These are phyloP conservation scores for Penicillium diatomitis DNA, from an alignment of 495 filamentous ascomycete genomes.

Conservation along the genomic window DNA sequence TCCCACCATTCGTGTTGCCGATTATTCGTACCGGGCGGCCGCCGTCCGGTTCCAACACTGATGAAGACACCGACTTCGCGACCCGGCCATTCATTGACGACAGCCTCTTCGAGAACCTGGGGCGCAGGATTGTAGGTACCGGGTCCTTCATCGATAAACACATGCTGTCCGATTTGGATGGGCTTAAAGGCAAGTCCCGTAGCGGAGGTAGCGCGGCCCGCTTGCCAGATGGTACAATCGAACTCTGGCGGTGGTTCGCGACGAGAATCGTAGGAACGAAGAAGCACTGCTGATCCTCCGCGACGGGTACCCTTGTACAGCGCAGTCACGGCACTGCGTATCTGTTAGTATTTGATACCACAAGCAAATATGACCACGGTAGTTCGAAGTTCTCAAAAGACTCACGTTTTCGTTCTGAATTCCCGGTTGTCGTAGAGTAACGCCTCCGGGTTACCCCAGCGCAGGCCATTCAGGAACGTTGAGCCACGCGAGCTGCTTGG, in stretches of 20 bases:
- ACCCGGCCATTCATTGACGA: conserved; percentile 88
- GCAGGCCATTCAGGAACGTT: conserved; percentile 33
- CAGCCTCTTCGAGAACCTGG: conserved; percentile 78
- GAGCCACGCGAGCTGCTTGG: conserved; percentile 26
- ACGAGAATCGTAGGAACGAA: conserved; percentile 90
- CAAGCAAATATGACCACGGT: background rate
- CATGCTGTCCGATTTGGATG: conserved; percentile 83
- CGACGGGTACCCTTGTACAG: conserved; percentile 73
- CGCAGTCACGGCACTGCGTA: conserved; percentile 71
- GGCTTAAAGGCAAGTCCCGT: conserved; percentile 93
- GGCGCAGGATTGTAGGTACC: conserved; percentile 90
- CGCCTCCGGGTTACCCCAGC: conserved; percentile 52
- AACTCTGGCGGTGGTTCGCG: conserved; percentile 83
- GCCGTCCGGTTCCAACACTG: conserved; percentile 85
- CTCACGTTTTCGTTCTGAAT: conserved; percentile 87
- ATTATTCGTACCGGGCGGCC: conserved; percentile 61
- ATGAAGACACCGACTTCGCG: conserved; percentile 83
- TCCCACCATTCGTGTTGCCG: conserved; percentile 81
- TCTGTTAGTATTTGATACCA: conserved; percentile 2
- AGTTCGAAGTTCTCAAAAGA: conserved; percentile 1
- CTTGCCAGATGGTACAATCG: conserved; percentile 91
- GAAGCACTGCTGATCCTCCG: conserved; percentile 55
- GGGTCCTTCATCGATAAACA: conserved; percentile 87
- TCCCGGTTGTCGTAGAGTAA: conserved; percentile 73
- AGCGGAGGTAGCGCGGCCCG: conserved; percentile 87